phyloP scores from a whole-genome alignment of 1,284 basidiomycete genomes.

The Naganishia liquefaciens region DNA sequence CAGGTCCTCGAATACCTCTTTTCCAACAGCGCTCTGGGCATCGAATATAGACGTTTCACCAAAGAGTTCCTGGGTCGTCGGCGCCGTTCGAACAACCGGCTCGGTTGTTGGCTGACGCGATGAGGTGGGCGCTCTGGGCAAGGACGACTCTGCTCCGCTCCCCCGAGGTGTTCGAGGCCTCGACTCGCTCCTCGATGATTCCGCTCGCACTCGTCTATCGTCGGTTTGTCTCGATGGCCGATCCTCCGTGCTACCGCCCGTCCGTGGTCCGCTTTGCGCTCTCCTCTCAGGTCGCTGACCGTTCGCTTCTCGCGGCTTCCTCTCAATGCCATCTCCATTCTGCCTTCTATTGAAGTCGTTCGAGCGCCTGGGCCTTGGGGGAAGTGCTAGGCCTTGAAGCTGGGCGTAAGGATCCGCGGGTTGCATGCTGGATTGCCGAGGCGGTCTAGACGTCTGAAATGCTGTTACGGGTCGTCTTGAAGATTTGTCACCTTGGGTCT shows the following conservation, averaged over 20 bases:
- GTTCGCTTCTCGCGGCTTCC: background rate
- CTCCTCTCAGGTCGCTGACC: slow-evolving; percentile 1
- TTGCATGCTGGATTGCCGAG: background rate
- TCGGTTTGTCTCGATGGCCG: slow-evolving; percentile 4
- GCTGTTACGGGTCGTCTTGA: background rate
- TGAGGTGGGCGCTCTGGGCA: background rate
- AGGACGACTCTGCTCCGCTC: background rate
- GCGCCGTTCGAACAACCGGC: background rate
- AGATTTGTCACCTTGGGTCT: background rate
- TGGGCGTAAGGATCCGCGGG: background rate
- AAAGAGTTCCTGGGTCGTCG: slow-evolving; percentile 26
- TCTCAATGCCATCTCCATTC: slow-evolving; percentile 9
- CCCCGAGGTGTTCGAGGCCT: slow-evolving; percentile 6
- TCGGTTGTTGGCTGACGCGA: background rate
- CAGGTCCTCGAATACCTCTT: slow-evolving; percentile 5
- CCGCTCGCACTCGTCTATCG: background rate
- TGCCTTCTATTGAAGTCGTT: background rate
- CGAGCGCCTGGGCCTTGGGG: background rate
- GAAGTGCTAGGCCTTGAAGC: background rate
- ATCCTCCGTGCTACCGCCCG: background rate
- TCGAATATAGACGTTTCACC: slow-evolving; percentile 22
- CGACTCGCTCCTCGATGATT: background rate
- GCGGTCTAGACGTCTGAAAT: background rate
- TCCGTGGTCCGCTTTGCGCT: background rate
- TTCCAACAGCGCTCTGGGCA: slow-evolving; percentile 16